Evolutionary conservation across 2,329 filamentous ascomycete species (phyloP).

Genomic region (Ceratocystis colombiana): DNA sequence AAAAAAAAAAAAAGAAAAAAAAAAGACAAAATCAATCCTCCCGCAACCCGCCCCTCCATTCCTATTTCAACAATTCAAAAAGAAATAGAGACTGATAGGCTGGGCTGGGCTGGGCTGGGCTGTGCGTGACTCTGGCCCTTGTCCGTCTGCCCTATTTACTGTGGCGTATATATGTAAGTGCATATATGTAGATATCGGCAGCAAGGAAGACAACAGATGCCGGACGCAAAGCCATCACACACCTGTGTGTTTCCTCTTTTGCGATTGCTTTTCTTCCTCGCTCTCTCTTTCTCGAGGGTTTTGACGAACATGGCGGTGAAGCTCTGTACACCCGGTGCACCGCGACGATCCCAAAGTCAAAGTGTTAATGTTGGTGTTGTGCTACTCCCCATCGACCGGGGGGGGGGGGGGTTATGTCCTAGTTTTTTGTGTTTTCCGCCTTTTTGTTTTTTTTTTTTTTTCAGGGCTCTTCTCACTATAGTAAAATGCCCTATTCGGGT

Average conservation of each 20-base stretch:
- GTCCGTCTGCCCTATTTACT: background rate
- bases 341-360: background rate
- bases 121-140: background rate
- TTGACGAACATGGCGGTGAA: constrained; percentile 10
- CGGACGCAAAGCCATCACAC: background rate
- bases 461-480: background rate
- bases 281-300: background rate
- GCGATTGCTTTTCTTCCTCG: background rate
- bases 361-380: background rate
- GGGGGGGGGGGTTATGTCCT: background rate
- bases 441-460: background rate
- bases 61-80: background rate
- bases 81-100: background rate
- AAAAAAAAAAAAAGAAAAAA: background rate
- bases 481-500: background rate
- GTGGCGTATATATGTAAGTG: background rate
- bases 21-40: background rate
- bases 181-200: too few species aligned
- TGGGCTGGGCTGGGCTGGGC: background rate
- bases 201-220: background rate
- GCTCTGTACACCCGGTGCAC: background rate
- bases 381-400: background rate
- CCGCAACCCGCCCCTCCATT: constrained; percentile 9
- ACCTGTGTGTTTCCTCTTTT: background rate
- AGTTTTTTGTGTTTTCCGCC: background rate